Conservation (phyloP, 108 stramenopile genomes). For the Seminavis robusta region DNA sequence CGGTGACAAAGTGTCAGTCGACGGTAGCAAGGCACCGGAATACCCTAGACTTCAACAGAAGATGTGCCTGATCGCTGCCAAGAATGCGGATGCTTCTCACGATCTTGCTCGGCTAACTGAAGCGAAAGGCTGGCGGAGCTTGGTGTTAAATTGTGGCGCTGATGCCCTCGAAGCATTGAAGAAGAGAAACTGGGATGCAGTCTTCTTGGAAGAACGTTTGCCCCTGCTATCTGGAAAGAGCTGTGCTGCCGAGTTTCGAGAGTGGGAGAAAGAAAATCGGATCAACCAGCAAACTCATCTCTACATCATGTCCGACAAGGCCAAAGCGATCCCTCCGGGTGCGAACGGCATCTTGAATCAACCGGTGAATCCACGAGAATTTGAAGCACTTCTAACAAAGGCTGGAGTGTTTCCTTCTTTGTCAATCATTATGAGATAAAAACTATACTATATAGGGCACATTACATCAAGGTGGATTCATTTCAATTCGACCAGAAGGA, state of each 20-base stretch:
- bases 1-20: background rate
- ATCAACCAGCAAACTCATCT: slow-evolving; percentile 51
- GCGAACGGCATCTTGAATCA: no score
- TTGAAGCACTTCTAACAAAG: no score
- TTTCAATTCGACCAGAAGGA: no score
- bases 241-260: slow-evolving; percentile 45
- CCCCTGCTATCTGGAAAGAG: slow-evolving; percentile 22
- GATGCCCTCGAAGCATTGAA: slow-evolving; percentile 41
- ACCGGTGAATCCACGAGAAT: no score
- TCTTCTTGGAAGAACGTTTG: slow-evolving; percentile 51
- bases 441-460: no score
- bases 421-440: no score
- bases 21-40: background rate
- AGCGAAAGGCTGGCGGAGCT: slow-evolving; percentile 40
- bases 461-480: no score
- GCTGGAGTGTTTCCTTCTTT: no score
- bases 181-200: slow-evolving; percentile 57
- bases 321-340: no score
- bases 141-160: slow-evolving; percentile 26
- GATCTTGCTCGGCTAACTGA: slow-evolving; percentile 2
- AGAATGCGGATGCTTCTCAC: background rate
- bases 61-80: background rate
- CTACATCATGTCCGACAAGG: no score
- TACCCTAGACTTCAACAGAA: background rate
- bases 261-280: slow-evolving; percentile 56